Base-by-base conservation (phyloP, 2,329 filamentous ascomycete species). In the Knufia petricola region DNA sequence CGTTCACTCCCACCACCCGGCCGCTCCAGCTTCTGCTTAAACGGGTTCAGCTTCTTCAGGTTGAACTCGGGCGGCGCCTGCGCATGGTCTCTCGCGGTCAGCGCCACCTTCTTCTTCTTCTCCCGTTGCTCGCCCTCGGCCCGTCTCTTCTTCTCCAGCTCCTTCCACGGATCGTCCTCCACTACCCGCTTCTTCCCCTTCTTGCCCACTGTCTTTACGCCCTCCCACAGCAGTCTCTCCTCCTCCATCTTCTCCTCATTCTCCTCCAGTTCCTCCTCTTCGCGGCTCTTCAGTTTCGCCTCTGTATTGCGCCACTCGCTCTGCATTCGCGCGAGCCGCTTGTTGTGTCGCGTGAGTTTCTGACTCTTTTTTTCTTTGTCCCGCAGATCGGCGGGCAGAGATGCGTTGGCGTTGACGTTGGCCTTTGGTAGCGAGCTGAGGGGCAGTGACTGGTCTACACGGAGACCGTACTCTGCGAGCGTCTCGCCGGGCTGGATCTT, bases 371-470 rank as follows among this genome's bases (percentile, higher is more conserved):
- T 79, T 28, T 66, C 4, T 17, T 84, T 79, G 26, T 66, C 4
- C 12, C 30, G 30, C 80, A 75, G 51, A 83, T 81, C 55, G 78
- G 82, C 46, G 3, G 62, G 55, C 2, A 63, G 36, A n/a, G 30
- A 38, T 20, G 43, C 10, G 8, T 32, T 21, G 20, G 13, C 19
- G 41, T 56, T 58, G 10, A 20, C 19, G 23, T 38, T 44, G 17
- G 28, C 24, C 47, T 74, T 79, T 49, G 79, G 72, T 7, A 95
- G 72, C 0, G 82, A 82, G 6, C 79, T 71, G 0, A 98, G 69
- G 0, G 90, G 90, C 4, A 96, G 72, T 0, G 86, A 81, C 42
- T 86, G 84, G 62, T 96, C 84, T 4, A 98, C 92, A 24, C 89
- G 81, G 9, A 82, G 78, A 6, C 81, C 72, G 62, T 94, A 98